phyloP scores from a whole-genome alignment of 73 alveolate genomes.

The Tetrahymena malaccensis region DNA sequence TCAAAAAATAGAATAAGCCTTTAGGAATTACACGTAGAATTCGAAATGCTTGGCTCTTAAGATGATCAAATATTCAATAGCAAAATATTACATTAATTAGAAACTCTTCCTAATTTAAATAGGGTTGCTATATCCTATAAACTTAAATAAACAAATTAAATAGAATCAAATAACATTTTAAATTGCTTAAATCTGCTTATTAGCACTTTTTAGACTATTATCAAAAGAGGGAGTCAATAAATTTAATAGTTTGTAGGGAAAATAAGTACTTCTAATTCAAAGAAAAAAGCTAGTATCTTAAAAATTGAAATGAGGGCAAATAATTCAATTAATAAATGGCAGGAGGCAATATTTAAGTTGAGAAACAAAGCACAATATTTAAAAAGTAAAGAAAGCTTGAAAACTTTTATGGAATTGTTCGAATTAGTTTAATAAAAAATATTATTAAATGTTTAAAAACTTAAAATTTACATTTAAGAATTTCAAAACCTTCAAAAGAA shows the following conservation, averaged over 20 bases:
- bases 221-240: not conserved
- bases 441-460: not conserved
- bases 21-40: not conserved
- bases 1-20: not conserved
- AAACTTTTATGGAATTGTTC: not conserved
- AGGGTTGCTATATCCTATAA: not conserved
- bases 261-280: not conserved
- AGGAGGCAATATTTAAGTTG: not conserved
- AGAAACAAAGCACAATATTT: not conserved
- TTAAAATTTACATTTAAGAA: not conserved
- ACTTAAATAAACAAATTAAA: not conserved
- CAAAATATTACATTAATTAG: not conserved
- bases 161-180: not conserved
- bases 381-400: not conserved
- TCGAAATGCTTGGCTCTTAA: not conserved
- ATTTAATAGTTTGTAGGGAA: not conserved
- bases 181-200: not conserved
- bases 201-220: not conserved
- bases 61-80: not conserved
- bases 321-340: not conserved
- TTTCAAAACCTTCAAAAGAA: not conserved
- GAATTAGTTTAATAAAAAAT: not conserved
- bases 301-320: not conserved
- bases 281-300: not conserved
- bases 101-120: not conserved